Conservation (phyloP, 1,139 yeast genomes). For the Pichia sp. region DNA sequence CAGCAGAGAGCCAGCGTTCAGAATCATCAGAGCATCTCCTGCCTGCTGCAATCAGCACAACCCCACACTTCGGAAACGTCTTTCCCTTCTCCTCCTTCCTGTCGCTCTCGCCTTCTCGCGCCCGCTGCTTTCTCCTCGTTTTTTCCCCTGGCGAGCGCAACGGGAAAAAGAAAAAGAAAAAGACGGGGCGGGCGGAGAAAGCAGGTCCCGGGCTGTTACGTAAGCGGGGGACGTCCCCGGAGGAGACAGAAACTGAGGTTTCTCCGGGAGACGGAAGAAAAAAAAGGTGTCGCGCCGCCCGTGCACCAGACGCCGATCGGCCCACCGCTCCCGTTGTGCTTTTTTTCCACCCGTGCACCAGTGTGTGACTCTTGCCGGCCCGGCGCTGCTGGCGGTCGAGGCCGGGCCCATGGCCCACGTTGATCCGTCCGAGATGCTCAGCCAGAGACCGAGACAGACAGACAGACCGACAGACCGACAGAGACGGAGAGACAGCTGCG, state of each 20-base stretch:
- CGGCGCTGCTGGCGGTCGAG: too few relatives aligned
- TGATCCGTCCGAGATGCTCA: background rate
- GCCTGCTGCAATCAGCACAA: background rate
- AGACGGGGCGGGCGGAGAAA: background rate
- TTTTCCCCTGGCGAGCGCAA: background rate
- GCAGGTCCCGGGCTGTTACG: too few relatives aligned
- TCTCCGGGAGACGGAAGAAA: too few relatives aligned
- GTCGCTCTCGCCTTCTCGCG: background rate
- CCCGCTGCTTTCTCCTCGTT: background rate
- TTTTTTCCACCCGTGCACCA: background rate
- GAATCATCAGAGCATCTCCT: too few relatives aligned
- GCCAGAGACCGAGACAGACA: background rate
- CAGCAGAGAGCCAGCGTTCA: too few relatives aligned
- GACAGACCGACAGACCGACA: background rate
- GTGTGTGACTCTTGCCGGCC: too few relatives aligned
- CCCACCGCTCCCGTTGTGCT: too few relatives aligned
- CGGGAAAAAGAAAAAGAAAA: background rate
- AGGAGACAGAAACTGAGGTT: too few relatives aligned
- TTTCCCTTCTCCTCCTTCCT: background rate
- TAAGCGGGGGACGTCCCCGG: too few relatives aligned
- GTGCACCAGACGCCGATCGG: too few relatives aligned
- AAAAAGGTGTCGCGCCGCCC: too few relatives aligned
- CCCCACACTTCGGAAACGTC: conserved; percentile 3
- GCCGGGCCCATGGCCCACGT: background rate
- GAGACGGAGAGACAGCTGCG: background rate